Base-by-base conservation (phyloP, 225 moss, liverwort and hornwort species). In the Pleurozium schreberi region DNA sequence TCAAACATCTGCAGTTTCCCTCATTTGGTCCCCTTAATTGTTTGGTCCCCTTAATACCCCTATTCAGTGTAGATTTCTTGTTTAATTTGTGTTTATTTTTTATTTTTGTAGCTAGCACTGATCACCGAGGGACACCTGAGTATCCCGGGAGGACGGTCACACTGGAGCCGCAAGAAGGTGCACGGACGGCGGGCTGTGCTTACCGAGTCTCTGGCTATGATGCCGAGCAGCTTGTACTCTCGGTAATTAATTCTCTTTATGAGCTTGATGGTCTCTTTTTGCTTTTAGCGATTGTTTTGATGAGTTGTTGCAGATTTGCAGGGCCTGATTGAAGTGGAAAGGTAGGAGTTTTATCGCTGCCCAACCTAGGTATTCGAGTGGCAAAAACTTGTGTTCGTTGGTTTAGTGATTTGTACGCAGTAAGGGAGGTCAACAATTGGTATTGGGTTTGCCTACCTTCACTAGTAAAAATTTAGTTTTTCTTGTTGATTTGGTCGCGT, bases 191-290 rank as follows among this genome's bases (percentile, higher is more conserved):
- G 31, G 93, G 94, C 52, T 94, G 94, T 85, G 98, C 98, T 30
- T 98, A 95, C 84, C 93, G 96, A 84, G 95, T 98, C 70, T 94
- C 94, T 18, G 97, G 97, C 81, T 91, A 94, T 77, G 98, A 97
- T 80, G 96, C 95, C 55, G 98, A 96, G 87, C 95, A 95, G 86
- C 90, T 94, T 7, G 95, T 93, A 12, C 91, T 97, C 86, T 91
- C 97, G 84, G 98, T 98, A 92, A 55, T 17, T 55, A 17, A 59
- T 92, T 36, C 23, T 36, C 36, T 47, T n/a, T 5, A 3, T 7
- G 45, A 82, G 11, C 64, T 64, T 49, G 36, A 49, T 52, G 49
- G 49, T 49, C 70, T n/a, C 43, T 75, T 38, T n/a, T 7, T 8
- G 57, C 26, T 26, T 8, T 5, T n/a, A 10, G 20, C 36, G 52